Evolutionary conservation across 73 alveolate genomes (phyloP).

Genomic region (Paramecium primaurelia): DNA sequence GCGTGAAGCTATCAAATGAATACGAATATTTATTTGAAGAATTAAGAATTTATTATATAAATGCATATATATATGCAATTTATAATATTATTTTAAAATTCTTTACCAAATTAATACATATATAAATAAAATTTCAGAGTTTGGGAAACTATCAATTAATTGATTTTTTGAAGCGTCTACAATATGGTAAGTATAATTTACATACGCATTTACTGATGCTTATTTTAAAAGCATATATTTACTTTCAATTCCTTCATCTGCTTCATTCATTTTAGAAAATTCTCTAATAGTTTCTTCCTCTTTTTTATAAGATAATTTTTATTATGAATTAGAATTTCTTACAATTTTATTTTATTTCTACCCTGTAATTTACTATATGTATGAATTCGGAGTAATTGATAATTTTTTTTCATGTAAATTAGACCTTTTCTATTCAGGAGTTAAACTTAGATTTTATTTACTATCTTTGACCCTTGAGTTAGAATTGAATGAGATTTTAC

Average conservation of each 20-base stretch:
- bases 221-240: slow-evolving; percentile 1
- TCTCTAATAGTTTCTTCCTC: slow-evolving; percentile 36
- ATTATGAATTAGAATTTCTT: neutral
- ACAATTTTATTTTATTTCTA: neutral
- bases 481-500: neutral
- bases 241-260: neutral
- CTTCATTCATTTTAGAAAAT: slow-evolving; percentile 26
- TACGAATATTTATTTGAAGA: neutral
- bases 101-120: neutral
- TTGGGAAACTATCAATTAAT: neutral
- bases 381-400: neutral
- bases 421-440: neutral
- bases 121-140: neutral
- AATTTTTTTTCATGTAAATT: neutral
- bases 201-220: slow-evolving; percentile 17
- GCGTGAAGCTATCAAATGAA: neutral
- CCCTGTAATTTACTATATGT: neutral
- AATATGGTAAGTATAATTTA: neutral
- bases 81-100: too few species aligned
- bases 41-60: neutral
- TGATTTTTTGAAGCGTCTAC: neutral
- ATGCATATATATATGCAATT: too few species aligned
- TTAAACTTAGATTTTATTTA: neutral
- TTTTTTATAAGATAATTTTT: neutral
- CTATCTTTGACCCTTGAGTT: neutral